Evolutionary conservation across 2,329 filamentous ascomycete genomes (phyloP), one percentile per base, ranked within the genome.

Genomic region (Hypoxylon sp.): DNA sequence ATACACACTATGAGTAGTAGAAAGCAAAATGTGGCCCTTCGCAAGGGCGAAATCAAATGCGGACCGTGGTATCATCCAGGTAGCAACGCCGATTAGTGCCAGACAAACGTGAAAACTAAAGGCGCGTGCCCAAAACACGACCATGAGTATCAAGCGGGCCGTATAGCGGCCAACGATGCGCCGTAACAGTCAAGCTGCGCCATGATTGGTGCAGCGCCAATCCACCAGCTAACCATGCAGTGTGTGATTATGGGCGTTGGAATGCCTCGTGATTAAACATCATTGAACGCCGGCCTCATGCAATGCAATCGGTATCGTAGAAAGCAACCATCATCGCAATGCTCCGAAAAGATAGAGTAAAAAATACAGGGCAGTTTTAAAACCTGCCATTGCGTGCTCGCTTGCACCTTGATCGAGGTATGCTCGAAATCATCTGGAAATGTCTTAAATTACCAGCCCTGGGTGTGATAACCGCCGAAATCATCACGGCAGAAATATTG

Each of bases 401-500:
- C 19, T 24, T 39, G 59, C 70, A 62, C 53, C 61, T 63, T 67
- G 59, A 61, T 55, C 39, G 61, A 61, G 37, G 52, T 70, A 60
- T 66, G 52, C 58, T 53, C 37, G 58, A 42, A 55, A 66, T 69
- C 66, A 42, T 58, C 48, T 19, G 51, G 8, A 47, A 57, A 47
- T 22, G 17, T 11, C 11, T 17, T 19, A 44, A 9, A 67, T 77
- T 88, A 97, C 94, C 94, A 97, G 76, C 93, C 94, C 79, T 93
- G 92, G 71, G 91, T 87, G 79, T 97, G 92, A 81, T 96, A 97
- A 76, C 94, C 93, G 78, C 89, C 89, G 55, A 85, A 83, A n/a
- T 92, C 88, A 48, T 94, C 93, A 78, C 91, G 90, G 76, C 92
- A 90, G 76, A 97, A 94, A 81, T 94, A 96, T 75, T 96, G 90